Evolutionary conservation across 257 asterid genomes (phyloP), one percentile per base, ranked within the genome.

Genomic region (Oldenlandia corymbosa): DNA sequence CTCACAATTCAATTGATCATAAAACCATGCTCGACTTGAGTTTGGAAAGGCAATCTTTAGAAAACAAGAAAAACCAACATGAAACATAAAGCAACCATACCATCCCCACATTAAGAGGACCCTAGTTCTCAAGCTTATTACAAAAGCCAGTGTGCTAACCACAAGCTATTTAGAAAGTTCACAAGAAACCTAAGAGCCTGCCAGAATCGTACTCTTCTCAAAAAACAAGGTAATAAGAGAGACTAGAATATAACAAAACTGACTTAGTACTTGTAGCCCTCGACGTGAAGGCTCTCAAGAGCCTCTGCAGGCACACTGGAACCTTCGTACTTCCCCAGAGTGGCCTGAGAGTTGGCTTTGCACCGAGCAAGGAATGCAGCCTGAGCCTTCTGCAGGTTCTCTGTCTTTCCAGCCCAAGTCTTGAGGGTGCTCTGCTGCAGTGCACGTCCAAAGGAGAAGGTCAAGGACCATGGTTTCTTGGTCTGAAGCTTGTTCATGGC

Each of bases 401-500:
- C 93, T 30, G 77, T 88, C 71, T 90, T 90, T 46, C 97, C 97
- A 1, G 85, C 42, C 98, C 98, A 91, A 5, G 96, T 84, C 84
- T 91, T 91, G 56, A 91, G 90, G 66, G 98, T 91, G 65, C 96
- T 88, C 76, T 83, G 90, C 85, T 91, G 98, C 34, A 91, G 80
- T 10, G 98, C 98, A 32, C 98, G 92, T 8, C 98, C 98, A 5
- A 88, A 91, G 3, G 98, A 91, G 90, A 88, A 91, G 2, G 92
- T 78, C 1, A 91, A 92, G 37, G 65, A 52, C 98, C 98, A 88
- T 1, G 96, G 98, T 77, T 80, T 91, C 87, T 86, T 91, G 17
- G 84, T 64, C 82, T 85, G 74, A 2, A 87, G 80, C 48, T 85
- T 80, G 85, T 90, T 90, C 92, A 90, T 90, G 62, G 97, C 97